Evolutionary conservation across 2,329 filamentous ascomycete species (phyloP).

Genomic region (Coniochaeta sp.): DNA sequence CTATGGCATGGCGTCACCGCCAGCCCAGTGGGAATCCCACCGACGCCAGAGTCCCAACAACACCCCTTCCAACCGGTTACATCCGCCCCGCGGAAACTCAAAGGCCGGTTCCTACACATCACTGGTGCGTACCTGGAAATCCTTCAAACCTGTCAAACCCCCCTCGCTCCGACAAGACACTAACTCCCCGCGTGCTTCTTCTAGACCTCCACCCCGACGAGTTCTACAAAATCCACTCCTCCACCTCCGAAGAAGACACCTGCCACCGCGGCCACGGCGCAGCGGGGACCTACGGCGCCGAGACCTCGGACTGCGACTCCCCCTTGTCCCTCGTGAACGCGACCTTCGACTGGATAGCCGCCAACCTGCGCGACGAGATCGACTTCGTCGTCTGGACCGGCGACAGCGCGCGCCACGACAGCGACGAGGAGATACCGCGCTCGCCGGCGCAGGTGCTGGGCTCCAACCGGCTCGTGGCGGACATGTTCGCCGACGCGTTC

Average conservation of each 20-base stretch:
- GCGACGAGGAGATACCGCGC: constrained; percentile 73
- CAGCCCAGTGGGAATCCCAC: constrained; percentile 12
- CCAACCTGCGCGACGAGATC: constrained; percentile 68
- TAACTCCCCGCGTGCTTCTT: neutral
- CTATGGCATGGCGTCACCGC: constrained; percentile 24
- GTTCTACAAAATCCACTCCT: constrained; percentile 74
- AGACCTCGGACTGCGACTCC: constrained; percentile 83
- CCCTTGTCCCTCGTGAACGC: constrained; percentile 75
- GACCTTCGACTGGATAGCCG: constrained; percentile 82
- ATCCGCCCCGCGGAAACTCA: constrained; percentile 39
- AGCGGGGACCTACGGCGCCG: constrained; percentile 76
- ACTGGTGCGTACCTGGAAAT: constrained; percentile 52
- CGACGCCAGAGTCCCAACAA: constrained; percentile 7
- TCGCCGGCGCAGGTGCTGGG: constrained; percentile 67
- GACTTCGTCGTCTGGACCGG: constrained; percentile 94
- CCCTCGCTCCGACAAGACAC: constrained; percentile 1
- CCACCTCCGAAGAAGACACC: constrained; percentile 58
- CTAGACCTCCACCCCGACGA: constrained; percentile 87
- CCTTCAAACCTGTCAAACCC: too few species aligned
- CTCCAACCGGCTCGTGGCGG: constrained; percentile 68
- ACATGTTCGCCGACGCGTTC: constrained; percentile 72
- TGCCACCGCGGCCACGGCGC: constrained; percentile 76
- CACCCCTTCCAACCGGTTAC: constrained; percentile 10
- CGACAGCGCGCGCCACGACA: constrained; percentile 84
- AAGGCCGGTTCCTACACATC: constrained; percentile 79